Evolutionary conservation across 106 monocot species (phyloP), one percentile per base, ranked within the genome.

Genomic region (Dioscorea dumetorum): DNA sequence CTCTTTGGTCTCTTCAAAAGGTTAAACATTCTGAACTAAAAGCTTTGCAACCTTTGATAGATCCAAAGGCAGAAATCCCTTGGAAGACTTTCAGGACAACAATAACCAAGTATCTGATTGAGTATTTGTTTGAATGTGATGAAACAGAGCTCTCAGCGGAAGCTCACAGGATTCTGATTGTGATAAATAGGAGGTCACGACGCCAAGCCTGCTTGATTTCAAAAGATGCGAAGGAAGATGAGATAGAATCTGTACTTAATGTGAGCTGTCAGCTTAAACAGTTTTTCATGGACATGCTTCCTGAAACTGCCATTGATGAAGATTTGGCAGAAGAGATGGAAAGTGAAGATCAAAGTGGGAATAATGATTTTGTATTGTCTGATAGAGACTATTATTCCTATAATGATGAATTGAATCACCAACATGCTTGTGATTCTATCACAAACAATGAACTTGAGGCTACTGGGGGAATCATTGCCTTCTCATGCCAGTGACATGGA

Each of bases 71-170:
- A 12, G 72, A 72, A 33, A 31, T 73, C 62, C 5, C 75, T 50
- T 31, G 2, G 22, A 84, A 49, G 67, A 33, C 10, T 23, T 82
- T 84, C 22, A 72, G 69, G 56, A 62, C 14, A 59, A 21, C 68
- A 59, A 49, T 97, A 34, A 78, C 56, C 33, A 89, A 72, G 50
- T 97, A 92, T 73, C 69, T 97, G 57, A 60, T 83, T 22, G 82
- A 97, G 20, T 89, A 62, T 66, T 79, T 97, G 24, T 87, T 89
- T 73, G 73, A 72, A 61, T 84, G 92, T 58, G 80, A 79, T 74
- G 84, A 82, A 58, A 50, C 72, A 60, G 67, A 64, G 76, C 23
- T 87, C 10, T 78, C 89, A 18, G 62, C 70, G 20, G 76, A 76
- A 63, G 72, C 76, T 58, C 49, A 59, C 22, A 62, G 58, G 51